Evolutionary conservation across 164 flowering plant genomes (phyloP).

Genomic region (Vitis vinifera): ASM3070453v1 NC_081808.1:2288001-2288500

Average conservation of each 20-base stretch:
- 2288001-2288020: slow-evolving; percentile 79
- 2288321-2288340: background rate
- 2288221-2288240: slow-evolving; percentile 41
- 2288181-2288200: too few relatives aligned
- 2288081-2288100: slow-evolving; percentile 58
- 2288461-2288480: slow-evolving; percentile 60
- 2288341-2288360: too few relatives aligned
- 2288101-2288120: slow-evolving; percentile 50
- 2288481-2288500: slow-evolving; percentile 56
- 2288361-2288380: background rate
- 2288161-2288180: too few relatives aligned
- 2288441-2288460: slow-evolving; percentile 64
- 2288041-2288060: slow-evolving; percentile 59
- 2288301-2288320: slow-evolving; percentile 60
- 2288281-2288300: slow-evolving; percentile 81
- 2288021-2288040: slow-evolving; percentile 77
- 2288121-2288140: slow-evolving; percentile 60
- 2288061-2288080: slow-evolving; percentile 60
- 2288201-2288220: background rate
- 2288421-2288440: slow-evolving; percentile 65
- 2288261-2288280: slow-evolving; percentile 83
- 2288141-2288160: too few relatives aligned
- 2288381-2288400: slow-evolving; percentile 55
- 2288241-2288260: slow-evolving; percentile 75
- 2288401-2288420: slow-evolving; percentile 35